Percentiles rank a stretch among this genome's conserved stretches.
Evolutionary conservation across 176 grass and related monocot species (phyloP).

Genomic region (Carex pumila): DNA sequence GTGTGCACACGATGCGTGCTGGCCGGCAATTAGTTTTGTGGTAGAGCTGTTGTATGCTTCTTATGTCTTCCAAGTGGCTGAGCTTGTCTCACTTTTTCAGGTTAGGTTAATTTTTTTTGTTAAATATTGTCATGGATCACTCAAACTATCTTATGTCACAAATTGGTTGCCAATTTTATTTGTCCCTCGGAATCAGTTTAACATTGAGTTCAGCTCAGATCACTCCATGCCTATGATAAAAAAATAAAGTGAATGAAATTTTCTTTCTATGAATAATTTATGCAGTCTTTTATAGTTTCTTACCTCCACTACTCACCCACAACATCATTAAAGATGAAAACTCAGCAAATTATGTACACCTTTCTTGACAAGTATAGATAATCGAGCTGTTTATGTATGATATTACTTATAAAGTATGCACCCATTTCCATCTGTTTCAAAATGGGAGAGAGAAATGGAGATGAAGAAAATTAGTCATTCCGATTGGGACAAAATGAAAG

Average conservation of each 20-base stretch:
- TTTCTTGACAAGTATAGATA: neutral
- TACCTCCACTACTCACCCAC: neutral
- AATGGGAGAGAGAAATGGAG: neutral
- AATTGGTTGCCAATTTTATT: neutral
- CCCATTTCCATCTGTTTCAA: neutral
- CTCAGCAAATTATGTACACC: neutral
- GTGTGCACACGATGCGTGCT: constrained; percentile 89
- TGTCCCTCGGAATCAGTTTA: neutral
- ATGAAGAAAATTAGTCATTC: neutral
- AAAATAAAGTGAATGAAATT: neutral
- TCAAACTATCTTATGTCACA: neutral
- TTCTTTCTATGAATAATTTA: neutral
- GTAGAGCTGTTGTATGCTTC: constrained; percentile 84
- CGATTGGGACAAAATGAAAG: neutral
- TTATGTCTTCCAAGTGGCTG: constrained; percentile 59
- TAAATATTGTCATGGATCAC: neutral
- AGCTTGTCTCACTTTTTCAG: constrained; percentile 82
- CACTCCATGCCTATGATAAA: neutral
- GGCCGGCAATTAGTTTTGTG: constrained; percentile 55
- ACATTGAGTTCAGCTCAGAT: neutral
- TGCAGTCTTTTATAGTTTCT: neutral
- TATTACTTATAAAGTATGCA: neutral
- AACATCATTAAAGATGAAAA: neutral
- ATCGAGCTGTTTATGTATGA: neutral
- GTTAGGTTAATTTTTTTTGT: constrained; percentile 23